Evolutionary conservation across 2,329 filamentous ascomycete species (phyloP), one percentile per base, ranked within the genome.

Genomic region (Cercospora sp.): DNA sequence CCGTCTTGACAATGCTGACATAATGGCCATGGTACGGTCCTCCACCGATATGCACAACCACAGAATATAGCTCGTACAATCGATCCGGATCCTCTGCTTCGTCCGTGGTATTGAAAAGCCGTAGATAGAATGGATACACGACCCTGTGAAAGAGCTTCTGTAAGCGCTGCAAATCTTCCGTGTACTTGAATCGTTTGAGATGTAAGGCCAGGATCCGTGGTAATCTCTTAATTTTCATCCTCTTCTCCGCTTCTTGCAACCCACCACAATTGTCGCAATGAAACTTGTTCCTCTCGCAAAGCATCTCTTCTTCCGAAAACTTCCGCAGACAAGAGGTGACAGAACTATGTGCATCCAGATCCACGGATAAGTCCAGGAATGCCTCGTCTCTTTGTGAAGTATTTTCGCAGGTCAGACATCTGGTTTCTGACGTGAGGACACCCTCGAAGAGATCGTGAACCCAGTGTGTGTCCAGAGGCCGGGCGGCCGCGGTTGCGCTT

Each of bases 1-100:
- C 90, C 0, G 95, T 98, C 81, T 99, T 99, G 83, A 99, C 94
- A 65, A 99, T 95, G 5, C 94, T 93, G 34, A 99, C 93, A 75
- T 99, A 99, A 79, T 99, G 95, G 3, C 95, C 95, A 77, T 99
- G 95, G 77, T 97, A 97, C 4, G 95, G 94, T 24, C 97, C 96
- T 60, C 93, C 93, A 63, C 95, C 95, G 71, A 99, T 98, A 76
- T 99, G 95, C 24, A 99, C 93, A 9, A 99, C 93, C 3, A 99
- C 94, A 0, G 94, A 95, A 77, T 99, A 99, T 1, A 99, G 84
- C 82, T 99, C 95, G 80, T 99, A 99, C 43, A 99, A 82, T 43
- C 94, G 88, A 80, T 99, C 95, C 0, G 93, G 93, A 74, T 98
- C 94, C 74, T 94, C 91, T 16, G 94, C 93, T 69, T 98, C 94